Percentiles rank a stretch among this genome's conserved stretches.
Conservation (phyloP, 768 basidiomycete genomes). For the Scleroderma bovista region DNA sequence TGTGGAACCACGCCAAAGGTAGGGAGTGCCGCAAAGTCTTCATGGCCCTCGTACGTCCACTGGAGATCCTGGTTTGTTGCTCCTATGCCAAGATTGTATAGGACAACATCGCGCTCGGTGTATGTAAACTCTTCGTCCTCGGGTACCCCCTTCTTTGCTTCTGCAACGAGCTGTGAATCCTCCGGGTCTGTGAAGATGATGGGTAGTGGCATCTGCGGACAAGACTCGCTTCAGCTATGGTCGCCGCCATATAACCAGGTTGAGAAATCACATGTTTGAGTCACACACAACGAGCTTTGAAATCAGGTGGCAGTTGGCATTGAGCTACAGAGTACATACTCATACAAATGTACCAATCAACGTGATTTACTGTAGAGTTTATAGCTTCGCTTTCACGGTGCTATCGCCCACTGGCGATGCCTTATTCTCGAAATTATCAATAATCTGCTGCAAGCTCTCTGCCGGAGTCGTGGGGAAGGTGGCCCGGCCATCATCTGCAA, state of each 20-base stretch:
- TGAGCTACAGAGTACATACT: background rate
- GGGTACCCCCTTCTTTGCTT: conserved; percentile 64
- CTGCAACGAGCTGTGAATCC: conserved; percentile 75
- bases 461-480: conserved; percentile 72
- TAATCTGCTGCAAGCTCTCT: conserved; percentile 75
- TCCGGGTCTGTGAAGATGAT: conserved; percentile 66
- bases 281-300: too few relatives aligned
- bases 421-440: conserved; percentile 50
- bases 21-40: conserved; percentile 79
- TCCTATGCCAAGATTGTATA: conserved; percentile 94
- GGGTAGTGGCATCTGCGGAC: conserved; percentile 33
- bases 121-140: conserved; percentile 64
- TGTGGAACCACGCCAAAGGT: conserved; percentile 97
- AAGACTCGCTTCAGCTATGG: too few relatives aligned
- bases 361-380: conserved; percentile 8
- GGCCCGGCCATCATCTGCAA: conserved; percentile 69
- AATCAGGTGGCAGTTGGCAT: background rate
- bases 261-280: background rate
- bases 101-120: conserved; percentile 84
- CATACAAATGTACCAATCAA: background rate
- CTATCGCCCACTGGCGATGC: conserved; percentile 30
- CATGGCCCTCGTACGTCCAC: conserved; percentile 87
- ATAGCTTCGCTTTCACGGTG: conserved; percentile 50
- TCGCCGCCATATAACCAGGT: background rate
- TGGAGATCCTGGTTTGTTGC: conserved; percentile 90